Conservation (phyloP, 2,329 filamentous ascomycete species). For the Plectosphaerella plurivora region DNA sequence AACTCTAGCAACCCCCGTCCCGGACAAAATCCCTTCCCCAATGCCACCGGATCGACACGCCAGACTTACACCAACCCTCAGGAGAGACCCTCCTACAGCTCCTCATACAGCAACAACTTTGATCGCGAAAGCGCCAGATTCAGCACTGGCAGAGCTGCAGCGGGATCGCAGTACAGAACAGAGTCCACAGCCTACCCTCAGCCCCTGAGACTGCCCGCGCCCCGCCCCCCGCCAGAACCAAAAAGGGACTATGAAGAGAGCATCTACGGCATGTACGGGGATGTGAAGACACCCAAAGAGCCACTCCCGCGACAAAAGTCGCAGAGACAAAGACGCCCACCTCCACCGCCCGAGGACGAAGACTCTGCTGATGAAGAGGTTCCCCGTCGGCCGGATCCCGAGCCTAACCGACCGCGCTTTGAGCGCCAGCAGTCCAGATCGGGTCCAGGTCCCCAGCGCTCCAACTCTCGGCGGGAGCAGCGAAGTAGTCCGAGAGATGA, state of each 20-base stretch:
- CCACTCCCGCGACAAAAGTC: no score
- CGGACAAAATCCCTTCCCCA: conserved; percentile 8
- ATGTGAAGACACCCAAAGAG: conserved; percentile 5
- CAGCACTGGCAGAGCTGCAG: conserved; percentile 5
- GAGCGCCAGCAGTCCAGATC: no score
- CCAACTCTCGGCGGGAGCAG: no score
- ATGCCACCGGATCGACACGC: background rate
- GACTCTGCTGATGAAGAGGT: no score
- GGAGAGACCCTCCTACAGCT: conserved; percentile 3
- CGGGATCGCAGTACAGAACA: conserved; percentile 3
- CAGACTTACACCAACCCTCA: background rate
- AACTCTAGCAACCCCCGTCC: conserved; percentile 10
- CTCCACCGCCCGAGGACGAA: no score
- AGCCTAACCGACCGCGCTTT: no score
- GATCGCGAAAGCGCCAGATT: conserved; percentile 6
- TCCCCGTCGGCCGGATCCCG: no score
- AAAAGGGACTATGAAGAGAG: conserved; percentile 6
- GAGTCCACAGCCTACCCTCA: background rate
- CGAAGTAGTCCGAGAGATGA: no score
- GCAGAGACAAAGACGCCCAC: no score
- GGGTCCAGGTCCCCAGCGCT: no score
- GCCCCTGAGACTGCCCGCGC: background rate
- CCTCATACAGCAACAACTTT: conserved; percentile 11
- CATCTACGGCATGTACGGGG: conserved; percentile 10
- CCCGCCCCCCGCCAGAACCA: background rate